A percentile compares a stretch with the other conserved stretches of the same genome.
phyloP scores from a whole-genome alignment of 148 eudicot genomes.

The Cornus controversa region DNA sequence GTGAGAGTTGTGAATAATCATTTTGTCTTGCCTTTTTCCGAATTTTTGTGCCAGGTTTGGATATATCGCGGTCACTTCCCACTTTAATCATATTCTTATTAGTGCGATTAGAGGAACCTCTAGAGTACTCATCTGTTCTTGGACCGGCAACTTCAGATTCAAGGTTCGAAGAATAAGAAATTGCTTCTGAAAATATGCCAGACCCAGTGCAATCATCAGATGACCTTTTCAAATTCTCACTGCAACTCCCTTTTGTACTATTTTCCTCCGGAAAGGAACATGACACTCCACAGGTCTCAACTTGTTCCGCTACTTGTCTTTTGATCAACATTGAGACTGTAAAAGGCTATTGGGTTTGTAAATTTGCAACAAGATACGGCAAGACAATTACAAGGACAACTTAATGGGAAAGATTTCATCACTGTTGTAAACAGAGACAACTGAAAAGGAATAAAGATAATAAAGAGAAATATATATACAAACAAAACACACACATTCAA shows the following conservation, averaged over 20 bases:
- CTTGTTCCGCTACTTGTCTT: constrained; percentile 50
- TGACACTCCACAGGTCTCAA: constrained; percentile 27
- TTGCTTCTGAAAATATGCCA: constrained; percentile 14
- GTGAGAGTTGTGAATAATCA: constrained; percentile 75
- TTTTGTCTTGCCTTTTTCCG: constrained; percentile 65
- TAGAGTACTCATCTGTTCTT: constrained; percentile 12
- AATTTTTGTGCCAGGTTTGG: constrained; percentile 23
- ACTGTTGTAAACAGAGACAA: background rate
- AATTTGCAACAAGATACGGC: background rate
- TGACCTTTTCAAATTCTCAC: constrained; percentile 21
- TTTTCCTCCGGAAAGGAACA: constrained; percentile 29
- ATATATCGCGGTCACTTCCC: constrained; percentile 18
- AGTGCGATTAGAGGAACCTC: background rate
- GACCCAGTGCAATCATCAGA: constrained; percentile 21
- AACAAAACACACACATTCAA: no score
- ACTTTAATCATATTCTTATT: constrained; percentile 3
- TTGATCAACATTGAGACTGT: constrained; percentile 77
- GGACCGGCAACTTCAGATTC: constrained; percentile 8
- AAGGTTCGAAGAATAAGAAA: constrained; percentile 2
- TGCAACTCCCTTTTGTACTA: constrained; percentile 12
- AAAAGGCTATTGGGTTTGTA: constrained; percentile 13
- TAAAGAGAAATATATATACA: no score
- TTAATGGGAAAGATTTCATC: background rate
- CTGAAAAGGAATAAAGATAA: background rate
- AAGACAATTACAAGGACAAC: background rate